A percentile compares a stretch with the other conserved stretches of the same genome.
phyloP scores from a whole-genome alignment of 2,329 filamentous ascomycete species.

The Phaeoacremonium minimum region DNA sequence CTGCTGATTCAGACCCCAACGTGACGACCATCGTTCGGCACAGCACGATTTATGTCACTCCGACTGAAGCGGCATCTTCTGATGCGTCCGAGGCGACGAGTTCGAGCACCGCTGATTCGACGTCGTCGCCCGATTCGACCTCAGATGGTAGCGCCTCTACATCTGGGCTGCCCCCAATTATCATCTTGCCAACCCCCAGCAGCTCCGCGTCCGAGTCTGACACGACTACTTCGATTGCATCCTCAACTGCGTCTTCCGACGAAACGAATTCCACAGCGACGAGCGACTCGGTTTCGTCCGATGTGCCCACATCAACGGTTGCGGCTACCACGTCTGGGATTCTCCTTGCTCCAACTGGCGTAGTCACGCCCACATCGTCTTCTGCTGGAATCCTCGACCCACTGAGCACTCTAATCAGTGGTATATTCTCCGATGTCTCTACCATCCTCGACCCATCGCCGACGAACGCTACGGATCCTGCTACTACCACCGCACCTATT shows the following conservation, averaged over 20 bases:
- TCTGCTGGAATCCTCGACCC: too few species aligned
- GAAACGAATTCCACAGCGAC: constrained; percentile 4
- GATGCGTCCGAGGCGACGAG: constrained; percentile 1
- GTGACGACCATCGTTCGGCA: neutral
- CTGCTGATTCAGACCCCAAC: neutral
- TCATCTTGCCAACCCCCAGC: neutral
- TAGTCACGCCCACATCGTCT: constrained; percentile 16
- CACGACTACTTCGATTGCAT: neutral
- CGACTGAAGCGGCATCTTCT: constrained; percentile 6
- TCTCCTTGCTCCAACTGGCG: constrained; percentile 24
- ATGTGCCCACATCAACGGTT: neutral
- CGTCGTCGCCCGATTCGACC: neutral
- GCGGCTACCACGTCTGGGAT: constrained; percentile 16
- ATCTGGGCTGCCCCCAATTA: neutral
- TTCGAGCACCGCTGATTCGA: neutral
- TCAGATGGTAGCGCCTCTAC: neutral
- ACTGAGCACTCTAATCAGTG: constrained; percentile 13
- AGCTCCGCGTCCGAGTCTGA: neutral
- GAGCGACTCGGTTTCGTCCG: constrained; percentile 3
- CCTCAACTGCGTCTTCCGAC: neutral
- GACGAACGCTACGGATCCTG: constrained; percentile 8
- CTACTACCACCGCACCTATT: constrained; percentile 6
- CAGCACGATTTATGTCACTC: neutral
- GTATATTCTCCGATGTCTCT: constrained; percentile 11
- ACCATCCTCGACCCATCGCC: constrained; percentile 7